Evolutionary conservation across 2,329 filamentous ascomycete species (phyloP), one percentile per base, ranked within the genome.

Genomic region (Penicillium capsulatum): DNA sequence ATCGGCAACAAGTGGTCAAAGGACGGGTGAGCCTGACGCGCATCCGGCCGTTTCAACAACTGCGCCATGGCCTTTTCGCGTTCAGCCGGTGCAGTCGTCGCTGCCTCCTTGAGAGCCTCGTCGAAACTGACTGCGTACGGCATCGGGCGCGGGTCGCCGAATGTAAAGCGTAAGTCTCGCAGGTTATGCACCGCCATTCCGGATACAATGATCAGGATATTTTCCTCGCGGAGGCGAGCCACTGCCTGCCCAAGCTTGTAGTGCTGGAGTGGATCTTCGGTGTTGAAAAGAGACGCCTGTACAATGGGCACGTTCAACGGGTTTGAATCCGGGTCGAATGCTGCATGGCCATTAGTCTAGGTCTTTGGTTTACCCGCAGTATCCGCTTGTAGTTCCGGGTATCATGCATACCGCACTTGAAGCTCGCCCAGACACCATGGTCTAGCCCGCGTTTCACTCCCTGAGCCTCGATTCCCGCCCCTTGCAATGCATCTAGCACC

Each of bases 101-200:
- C 79, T 0, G 80, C 81, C 14, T 83, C 76, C 51, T 81, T 80
- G 30, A 90, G 67, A 2, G 81, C 79, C 31, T 80, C 72, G 47
- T 91, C 79, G 52, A 88, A 89, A 36, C 72, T 76, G 24, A 72
- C 69, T 1, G 75, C 65, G 53, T 83, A 83, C 8, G 79, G 74
- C 52, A 80, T 46, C 0, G 76, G 73, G 7, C 51, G 53, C 8
- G 68, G 62, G 31, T 70, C 62, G 6, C 68, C 70, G 49, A 69
- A 67, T 10, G 66, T 60, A 52, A 69, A 67, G 13, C 65, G 65
- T 51, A 78, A 35, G 47, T 84, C 77, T 1, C 76, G 70, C 24
- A 85, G 66, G 50, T 86, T 86, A 53, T 86, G 83, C 15, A 85
- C 84, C 0, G 83, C 81, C 83, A 88, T 87, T 8, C 84, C 84